These are phyloP conservation scores for Carpinus fangiana DNA, from an alignment of 306 rosid genomes.

Conservation along the genomic window DNA sequence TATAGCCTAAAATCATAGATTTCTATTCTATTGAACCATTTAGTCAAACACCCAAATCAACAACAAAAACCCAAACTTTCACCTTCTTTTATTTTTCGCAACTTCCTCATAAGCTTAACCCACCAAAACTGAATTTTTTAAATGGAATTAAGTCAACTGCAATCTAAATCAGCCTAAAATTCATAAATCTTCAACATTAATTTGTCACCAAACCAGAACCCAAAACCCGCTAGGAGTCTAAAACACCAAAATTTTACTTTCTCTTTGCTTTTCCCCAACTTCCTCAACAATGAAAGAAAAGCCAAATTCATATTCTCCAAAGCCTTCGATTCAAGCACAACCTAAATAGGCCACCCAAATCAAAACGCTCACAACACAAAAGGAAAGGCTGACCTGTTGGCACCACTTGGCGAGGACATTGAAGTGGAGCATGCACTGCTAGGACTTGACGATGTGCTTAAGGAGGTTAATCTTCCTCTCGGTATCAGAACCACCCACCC, in stretches of 20 bases:
- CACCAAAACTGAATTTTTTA: not conserved
- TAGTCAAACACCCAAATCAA: not conserved
- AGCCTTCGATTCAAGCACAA: not conserved
- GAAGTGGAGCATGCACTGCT: conserved; percentile 94
- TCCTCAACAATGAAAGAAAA: not conserved
- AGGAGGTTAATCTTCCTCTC: conserved; percentile 83
- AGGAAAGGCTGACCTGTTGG: conserved; percentile 58
- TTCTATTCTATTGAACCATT: not conserved
- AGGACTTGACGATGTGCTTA: conserved; percentile 84
- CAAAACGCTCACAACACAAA: not conserved
- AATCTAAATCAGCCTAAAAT: not conserved
- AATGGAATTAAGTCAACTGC: not conserved
- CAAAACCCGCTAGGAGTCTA: not conserved
- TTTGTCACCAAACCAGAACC: not conserved
- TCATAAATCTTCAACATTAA: not conserved
- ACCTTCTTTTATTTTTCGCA: not conserved
- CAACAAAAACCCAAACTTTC: not conserved
- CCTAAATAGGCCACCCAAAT: not conserved
- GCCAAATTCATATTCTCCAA: not conserved
- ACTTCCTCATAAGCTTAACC: not conserved
- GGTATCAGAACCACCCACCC: too few species aligned
- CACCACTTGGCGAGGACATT: conserved; percentile 96
- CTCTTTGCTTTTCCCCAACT: not conserved
- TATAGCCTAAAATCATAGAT: not conserved
- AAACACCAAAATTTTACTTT: not conserved